phyloP scores from a whole-genome alignment of 2,329 filamentous ascomycete species.

The Didymella arachidicola region DNA sequence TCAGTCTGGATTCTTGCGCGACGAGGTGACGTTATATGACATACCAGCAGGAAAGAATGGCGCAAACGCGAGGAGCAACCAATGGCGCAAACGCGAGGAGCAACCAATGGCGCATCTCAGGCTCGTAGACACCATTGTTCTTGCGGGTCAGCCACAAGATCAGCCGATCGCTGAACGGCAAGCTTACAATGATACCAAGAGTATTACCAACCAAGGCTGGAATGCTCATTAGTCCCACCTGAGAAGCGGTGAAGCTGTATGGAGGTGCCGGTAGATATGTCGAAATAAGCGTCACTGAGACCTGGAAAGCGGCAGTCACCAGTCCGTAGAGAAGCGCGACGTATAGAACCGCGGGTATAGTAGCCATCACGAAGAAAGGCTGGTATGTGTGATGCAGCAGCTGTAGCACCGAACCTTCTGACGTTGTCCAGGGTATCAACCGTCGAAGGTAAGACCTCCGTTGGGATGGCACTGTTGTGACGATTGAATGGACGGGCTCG shows the following conservation, averaged over 20 bases:
- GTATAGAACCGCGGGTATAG: slow-evolving; percentile 15
- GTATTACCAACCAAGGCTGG: slow-evolving; percentile 49
- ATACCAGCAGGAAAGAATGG: slow-evolving; percentile 22
- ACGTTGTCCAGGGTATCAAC: slow-evolving; percentile 8
- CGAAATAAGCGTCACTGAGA: slow-evolving; percentile 14
- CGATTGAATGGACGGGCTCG: slow-evolving; percentile 9
- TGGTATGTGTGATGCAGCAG: slow-evolving; percentile 12
- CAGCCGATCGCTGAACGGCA: slow-evolving; percentile 42
- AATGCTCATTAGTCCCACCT: slow-evolving; percentile 52
- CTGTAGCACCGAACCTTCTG: slow-evolving; percentile 7
- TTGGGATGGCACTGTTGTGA: slow-evolving; percentile 1
- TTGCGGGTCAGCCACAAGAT: slow-evolving; percentile 53
- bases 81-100: slow-evolving; percentile 18
- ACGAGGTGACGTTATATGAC: not conserved
- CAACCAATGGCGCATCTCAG: slow-evolving; percentile 57
- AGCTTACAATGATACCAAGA: slow-evolving; percentile 44
- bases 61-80: slow-evolving; percentile 18
- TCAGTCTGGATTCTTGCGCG: not conserved
- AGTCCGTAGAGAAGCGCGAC: slow-evolving; percentile 20
- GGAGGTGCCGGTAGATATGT: slow-evolving; percentile 35
- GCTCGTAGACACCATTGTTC: slow-evolving; percentile 60
- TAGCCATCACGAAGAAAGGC: slow-evolving; percentile 14
- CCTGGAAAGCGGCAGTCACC: slow-evolving; percentile 13
- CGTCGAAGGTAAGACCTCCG: slow-evolving; percentile 16
- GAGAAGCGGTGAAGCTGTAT: slow-evolving; percentile 51